Evolutionary conservation across 2,329 filamentous ascomycete species (phyloP).

Genomic region (Microsporum ferrugineum): DNA sequence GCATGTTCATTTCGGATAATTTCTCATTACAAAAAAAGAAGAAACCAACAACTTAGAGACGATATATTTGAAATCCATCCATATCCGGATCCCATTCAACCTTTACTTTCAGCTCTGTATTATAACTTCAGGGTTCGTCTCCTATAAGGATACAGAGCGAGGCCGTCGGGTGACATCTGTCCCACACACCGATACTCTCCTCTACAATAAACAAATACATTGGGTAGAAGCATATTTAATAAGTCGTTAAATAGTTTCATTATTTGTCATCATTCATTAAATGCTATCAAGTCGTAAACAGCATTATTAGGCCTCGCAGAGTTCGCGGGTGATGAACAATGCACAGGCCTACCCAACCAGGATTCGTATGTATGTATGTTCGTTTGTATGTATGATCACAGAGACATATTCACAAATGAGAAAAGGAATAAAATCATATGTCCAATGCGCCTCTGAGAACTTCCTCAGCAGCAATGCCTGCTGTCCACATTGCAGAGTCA

Average conservation of each 20-base stretch:
- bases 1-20: background rate
- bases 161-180: too few relatives aligned
- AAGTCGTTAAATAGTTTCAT: background rate
- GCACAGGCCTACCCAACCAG: background rate
- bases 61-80: background rate
- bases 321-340: background rate
- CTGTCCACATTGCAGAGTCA: conserved; percentile 15
- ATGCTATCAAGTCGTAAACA: background rate
- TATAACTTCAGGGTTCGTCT: too few relatives aligned
- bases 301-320: background rate
- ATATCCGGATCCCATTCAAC: background rate
- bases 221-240: background rate
- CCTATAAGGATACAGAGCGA: too few relatives aligned
- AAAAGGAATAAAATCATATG: background rate
- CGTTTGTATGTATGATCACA: background rate
- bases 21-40: background rate
- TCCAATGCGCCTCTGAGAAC: conserved; percentile 12
- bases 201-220: too few relatives aligned
- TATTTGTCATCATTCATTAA: background rate
- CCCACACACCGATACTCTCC: too few relatives aligned
- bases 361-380: background rate
- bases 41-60: background rate
- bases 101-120: background rate
- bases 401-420: background rate
- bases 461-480: conserved; percentile 14